Conservation (phyloP, 306 rosid genomes). For the Gastrolobium bilobum region DNA sequence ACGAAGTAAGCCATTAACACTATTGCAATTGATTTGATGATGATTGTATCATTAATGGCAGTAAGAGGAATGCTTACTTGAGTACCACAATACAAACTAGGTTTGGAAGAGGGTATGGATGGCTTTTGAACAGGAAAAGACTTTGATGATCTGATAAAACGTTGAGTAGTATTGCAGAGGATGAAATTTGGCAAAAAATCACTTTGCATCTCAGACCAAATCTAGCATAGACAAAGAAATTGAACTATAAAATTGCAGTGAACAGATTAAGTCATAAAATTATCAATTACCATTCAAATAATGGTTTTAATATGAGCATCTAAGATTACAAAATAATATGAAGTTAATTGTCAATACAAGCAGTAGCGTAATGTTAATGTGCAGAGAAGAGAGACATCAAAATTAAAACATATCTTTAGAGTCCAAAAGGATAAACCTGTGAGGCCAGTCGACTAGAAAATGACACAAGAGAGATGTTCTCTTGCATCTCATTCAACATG, state of each 20-base stretch:
- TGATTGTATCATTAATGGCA: conserved; percentile 9
- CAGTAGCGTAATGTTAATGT: neutral
- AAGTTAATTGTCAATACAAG: neutral
- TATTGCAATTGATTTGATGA: conserved; percentile 30
- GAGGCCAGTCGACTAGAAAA: conserved; percentile 97
- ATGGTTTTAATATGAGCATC: conserved; percentile 31
- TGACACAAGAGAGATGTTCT: conserved; percentile 92
- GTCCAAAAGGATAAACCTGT: conserved; percentile 72
- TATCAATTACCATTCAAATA: conserved; percentile 41
- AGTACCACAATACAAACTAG: conserved; percentile 93
- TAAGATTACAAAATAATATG: conserved; percentile 23
- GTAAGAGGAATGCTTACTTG: conserved; percentile 66
- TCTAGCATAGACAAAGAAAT: conserved; percentile 65
- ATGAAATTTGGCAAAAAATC: conserved; percentile 93
- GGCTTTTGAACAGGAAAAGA: conserved; percentile 92
- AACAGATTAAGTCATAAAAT: conserved; percentile 35
- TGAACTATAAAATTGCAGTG: conserved; percentile 45
- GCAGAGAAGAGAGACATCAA: conserved; percentile 32
- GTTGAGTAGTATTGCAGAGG: conserved; percentile 96
- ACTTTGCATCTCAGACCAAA: conserved; percentile 98
- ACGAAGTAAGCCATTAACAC: conserved; percentile 23
- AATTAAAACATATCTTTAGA: conserved; percentile 30
- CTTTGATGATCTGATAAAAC: conserved; percentile 86
- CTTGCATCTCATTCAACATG: conserved; percentile 98
- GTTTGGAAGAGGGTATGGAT: conserved; percentile 94